Evolutionary conservation across 805 yeast species (phyloP).

Genomic region (Starmerella bacillaris): DNA sequence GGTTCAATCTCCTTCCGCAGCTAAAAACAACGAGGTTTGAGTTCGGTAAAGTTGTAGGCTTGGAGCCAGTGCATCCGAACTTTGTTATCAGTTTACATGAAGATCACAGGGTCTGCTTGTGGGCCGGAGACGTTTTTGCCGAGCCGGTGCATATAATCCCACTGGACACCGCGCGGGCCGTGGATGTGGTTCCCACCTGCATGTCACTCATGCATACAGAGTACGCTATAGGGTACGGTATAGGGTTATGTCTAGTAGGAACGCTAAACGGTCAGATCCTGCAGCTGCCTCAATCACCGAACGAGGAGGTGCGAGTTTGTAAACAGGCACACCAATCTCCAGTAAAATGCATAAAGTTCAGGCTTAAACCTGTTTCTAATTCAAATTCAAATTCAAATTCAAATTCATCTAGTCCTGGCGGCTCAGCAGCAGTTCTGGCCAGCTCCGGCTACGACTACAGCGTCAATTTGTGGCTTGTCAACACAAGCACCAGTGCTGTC

Average conservation of each 20-base stretch:
- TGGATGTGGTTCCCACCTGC: constrained; percentile 8
- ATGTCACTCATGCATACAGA: constrained; percentile 7
- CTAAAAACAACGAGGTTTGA: constrained; percentile 21
- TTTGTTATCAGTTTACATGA: constrained; percentile 23
- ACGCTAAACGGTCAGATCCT: constrained; percentile 10
- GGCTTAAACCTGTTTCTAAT: background rate
- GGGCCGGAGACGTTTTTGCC: constrained; percentile 25
- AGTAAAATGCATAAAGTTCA: constrained; percentile 6
- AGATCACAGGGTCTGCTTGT: constrained; percentile 25
- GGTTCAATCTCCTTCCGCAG: constrained; percentile 19
- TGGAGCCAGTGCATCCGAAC: constrained; percentile 18
- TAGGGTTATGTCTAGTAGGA: constrained; percentile 8
- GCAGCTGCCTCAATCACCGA: constrained; percentile 7
- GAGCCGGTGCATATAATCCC: constrained; percentile 21
- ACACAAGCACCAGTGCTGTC: constrained; percentile 1
- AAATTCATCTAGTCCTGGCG: background rate
- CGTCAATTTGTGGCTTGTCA: constrained; percentile 10
- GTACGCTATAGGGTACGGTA: constrained; percentile 10
- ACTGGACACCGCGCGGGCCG: constrained; percentile 13
- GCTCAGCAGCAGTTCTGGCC: constrained; percentile 3
- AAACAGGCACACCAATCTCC: constrained; percentile 9
- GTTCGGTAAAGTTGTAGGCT: constrained; percentile 20
- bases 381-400: no score
- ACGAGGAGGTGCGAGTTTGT: background rate
- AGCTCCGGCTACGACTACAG: constrained; percentile 14